phyloP scores from a whole-genome alignment of 2,329 filamentous ascomycete species.

The Dryadomyces sulphureus region DNA sequence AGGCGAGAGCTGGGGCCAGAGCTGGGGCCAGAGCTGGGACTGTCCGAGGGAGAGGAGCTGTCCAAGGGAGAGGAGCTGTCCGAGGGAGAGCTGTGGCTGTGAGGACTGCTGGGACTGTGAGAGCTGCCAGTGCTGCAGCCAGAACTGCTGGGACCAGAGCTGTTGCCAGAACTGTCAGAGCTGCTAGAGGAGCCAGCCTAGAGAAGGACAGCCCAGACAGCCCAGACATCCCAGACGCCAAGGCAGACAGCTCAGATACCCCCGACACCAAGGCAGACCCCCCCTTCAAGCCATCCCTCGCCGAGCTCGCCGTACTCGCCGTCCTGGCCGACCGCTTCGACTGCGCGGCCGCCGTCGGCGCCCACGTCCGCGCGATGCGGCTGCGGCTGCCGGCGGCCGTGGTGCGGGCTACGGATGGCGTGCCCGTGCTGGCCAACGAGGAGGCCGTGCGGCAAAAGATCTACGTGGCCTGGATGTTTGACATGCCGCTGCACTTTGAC shows the following conservation, averaged over 20 bases:
- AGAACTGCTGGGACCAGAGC: too few species aligned
- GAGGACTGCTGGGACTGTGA: not conserved
- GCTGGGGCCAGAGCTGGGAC: too few species aligned
- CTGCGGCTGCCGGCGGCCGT: constrained; percentile 30
- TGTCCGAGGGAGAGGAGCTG: too few species aligned
- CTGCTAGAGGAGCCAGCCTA: not conserved
- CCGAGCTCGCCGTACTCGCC: constrained; percentile 51
- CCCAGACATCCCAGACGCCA: too few species aligned
- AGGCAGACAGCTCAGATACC: not conserved
- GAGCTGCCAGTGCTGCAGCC: not conserved
- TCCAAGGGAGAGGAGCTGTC: too few species aligned
- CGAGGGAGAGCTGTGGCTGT: too few species aligned
- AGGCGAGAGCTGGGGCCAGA: too few species aligned
- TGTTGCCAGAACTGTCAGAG: not conserved
- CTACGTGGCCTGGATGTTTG: constrained; percentile 49
- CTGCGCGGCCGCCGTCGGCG: constrained; percentile 39
- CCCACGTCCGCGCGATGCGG: constrained; percentile 34
- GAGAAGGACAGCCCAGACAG: not conserved
- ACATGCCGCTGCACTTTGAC: constrained; percentile 44
- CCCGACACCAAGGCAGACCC: constrained; percentile 13
- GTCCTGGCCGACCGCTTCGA: constrained; percentile 63
- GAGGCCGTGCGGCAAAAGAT: constrained; percentile 56
- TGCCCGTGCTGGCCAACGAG: constrained; percentile 27
- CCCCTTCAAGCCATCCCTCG: constrained; percentile 39
- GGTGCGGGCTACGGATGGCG: not conserved